Evolutionary conservation across 148 eudicot species (phyloP).

Genomic region (Amaranthus palmeri): DNA sequence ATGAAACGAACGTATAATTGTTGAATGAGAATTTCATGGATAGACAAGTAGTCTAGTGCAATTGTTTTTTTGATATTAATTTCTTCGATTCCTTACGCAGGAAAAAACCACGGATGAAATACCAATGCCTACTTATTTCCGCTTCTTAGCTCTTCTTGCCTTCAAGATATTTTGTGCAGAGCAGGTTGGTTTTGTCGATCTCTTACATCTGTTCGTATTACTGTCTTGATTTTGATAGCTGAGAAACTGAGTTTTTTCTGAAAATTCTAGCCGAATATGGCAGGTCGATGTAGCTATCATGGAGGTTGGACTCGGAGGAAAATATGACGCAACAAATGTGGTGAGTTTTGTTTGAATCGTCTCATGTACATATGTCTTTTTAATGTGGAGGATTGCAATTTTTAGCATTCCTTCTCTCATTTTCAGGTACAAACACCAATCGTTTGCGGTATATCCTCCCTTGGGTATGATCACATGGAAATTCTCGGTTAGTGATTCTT

Average conservation of each 20-base stretch:
- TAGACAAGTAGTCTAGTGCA: no score
- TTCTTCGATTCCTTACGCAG: constrained; percentile 35
- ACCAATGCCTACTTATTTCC: constrained; percentile 96
- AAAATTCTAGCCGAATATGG: constrained; percentile 10
- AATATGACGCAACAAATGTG: constrained; percentile 97
- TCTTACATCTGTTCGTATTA: not conserved
- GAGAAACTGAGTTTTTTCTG: not conserved
- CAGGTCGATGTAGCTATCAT: constrained; percentile 96
- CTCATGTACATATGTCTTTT: not conserved
- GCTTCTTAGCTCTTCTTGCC: constrained; percentile 94
- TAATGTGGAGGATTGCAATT: constrained; percentile 9
- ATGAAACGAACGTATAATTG: no score
- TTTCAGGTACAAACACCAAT: constrained; percentile 80
- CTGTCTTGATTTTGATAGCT: not conserved
- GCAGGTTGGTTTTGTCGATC: constrained; percentile 43
- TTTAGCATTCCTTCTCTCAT: constrained; percentile 12
- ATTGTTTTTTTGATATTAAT: not conserved
- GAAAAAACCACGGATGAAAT: constrained; percentile 58
- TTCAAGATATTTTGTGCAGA: constrained; percentile 91
- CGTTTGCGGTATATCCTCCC: constrained; percentile 94
- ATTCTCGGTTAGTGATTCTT: constrained; percentile 75
- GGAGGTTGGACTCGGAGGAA: constrained; percentile 99
- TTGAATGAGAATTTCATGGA: no score
- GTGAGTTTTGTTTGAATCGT: constrained; percentile 33
- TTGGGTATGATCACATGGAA: constrained; percentile 99